These are phyloP conservation scores for Arthroderma sp. DNA, from an alignment of 2,329 filamentous ascomycete genomes.

Conservation along the genomic window DNA sequence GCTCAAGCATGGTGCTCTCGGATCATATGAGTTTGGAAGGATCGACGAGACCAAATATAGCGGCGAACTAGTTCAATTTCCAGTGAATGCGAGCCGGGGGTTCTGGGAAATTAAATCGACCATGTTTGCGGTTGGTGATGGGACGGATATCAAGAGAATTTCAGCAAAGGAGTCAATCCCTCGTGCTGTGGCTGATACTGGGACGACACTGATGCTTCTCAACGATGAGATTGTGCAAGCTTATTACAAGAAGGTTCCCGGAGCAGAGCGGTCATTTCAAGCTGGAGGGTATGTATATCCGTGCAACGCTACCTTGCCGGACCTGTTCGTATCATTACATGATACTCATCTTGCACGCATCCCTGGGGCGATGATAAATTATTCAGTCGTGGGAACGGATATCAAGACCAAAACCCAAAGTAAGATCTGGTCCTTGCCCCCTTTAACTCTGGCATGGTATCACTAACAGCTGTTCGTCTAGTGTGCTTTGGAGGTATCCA, in stretches of 20 bases:
- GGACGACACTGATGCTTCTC: slow-evolving; percentile 53
- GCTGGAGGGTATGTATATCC: slow-evolving; percentile 44
- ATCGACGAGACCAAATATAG: slow-evolving; percentile 52
- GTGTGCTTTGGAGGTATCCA: slow-evolving; percentile 48
- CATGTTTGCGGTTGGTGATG: slow-evolving; percentile 41
- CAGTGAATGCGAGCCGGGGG: slow-evolving; percentile 47
- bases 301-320: slow-evolving; percentile 41
- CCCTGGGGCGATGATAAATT: slow-evolving; percentile 44
- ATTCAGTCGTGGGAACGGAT: slow-evolving; percentile 37
- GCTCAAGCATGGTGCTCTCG: slow-evolving; percentile 46
- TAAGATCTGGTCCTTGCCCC: slow-evolving; percentile 16
- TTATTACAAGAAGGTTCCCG: slow-evolving; percentile 47
- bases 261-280: slow-evolving; percentile 31
- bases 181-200: slow-evolving; percentile 52
- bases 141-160: slow-evolving; percentile 11
- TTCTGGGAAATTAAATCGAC: slow-evolving; percentile 56
- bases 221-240: slow-evolving; percentile 41
- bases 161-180: slow-evolving; percentile 11
- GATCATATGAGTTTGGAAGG: slow-evolving; percentile 60
- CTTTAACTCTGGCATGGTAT: neutral
- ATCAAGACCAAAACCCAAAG: slow-evolving; percentile 25
- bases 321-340: slow-evolving; percentile 43
- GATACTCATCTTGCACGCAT: slow-evolving; percentile 38
- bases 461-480: slow-evolving; percentile 14
- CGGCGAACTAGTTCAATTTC: slow-evolving; percentile 49